phyloP scores from a whole-genome alignment of 2,329 filamentous ascomycete genomes.

The Hirsutella thompsonii region DNA sequence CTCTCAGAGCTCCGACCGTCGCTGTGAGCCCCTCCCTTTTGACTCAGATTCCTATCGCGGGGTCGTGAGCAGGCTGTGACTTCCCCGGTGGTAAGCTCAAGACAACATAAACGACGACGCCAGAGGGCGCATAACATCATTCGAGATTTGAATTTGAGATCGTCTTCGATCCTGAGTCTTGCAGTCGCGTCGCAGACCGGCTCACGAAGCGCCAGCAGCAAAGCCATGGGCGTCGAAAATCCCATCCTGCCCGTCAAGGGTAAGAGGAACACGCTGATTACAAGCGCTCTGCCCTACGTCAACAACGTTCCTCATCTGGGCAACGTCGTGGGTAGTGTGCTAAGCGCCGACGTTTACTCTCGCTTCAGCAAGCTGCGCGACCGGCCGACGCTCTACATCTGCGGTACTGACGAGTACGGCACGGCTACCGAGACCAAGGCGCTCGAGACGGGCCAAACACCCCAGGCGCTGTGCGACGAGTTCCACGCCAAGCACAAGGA shows the following conservation, averaged over 20 bases:
- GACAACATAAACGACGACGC: too few species aligned
- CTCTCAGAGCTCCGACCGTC: neutral
- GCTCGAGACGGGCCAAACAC: constrained; percentile 72
- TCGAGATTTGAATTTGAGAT: too few species aligned
- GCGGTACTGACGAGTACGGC: constrained; percentile 81
- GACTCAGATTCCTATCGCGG: constrained; percentile 1
- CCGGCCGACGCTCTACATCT: constrained; percentile 70
- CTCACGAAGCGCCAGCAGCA: neutral
- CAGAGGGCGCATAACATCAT: too few species aligned
- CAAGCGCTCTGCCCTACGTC: constrained; percentile 76
- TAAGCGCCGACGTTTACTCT: constrained; percentile 79
- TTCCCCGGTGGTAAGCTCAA: too few species aligned
- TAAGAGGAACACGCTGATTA: constrained; percentile 81
- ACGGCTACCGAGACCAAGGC: constrained; percentile 95
- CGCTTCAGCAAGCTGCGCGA: constrained; percentile 71
- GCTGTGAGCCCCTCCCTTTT: neutral
- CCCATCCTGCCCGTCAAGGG: constrained; percentile 54
- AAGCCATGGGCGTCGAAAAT: constrained; percentile 5
- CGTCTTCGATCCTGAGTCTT: too few species aligned
- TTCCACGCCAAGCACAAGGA: constrained; percentile 83
- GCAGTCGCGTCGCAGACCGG: too few species aligned
- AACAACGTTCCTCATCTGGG: constrained; percentile 73
- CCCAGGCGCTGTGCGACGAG: constrained; percentile 78
- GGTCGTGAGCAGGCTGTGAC: too few species aligned
- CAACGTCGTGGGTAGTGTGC: constrained; percentile 76